Base-by-base conservation (phyloP, 768 basidiomycete species). In the Leccinum barrowsii region DNA sequence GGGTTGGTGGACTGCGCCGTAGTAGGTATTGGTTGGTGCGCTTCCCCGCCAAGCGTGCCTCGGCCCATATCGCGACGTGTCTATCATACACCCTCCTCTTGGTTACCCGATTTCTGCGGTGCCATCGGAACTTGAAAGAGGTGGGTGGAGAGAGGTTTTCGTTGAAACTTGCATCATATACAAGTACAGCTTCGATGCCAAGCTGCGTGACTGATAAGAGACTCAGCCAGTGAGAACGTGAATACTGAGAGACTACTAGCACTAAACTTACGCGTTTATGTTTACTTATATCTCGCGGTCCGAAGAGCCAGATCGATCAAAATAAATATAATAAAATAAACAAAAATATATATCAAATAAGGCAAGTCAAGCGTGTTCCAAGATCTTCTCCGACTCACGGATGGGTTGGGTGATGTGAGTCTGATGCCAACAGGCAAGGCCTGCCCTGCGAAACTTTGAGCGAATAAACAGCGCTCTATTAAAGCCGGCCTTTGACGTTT, bases 391-490 rank as follows among this genome's bases (percentile, higher is more conserved):
- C 6, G 32, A 40, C 40, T 40, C 40, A 40, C 40, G 40, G 40
- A 40, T 40, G 40, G 7, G 7, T 54, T 54, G 52, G 63, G 63
- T 64, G 53, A 51, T 34, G 58, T 60, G 50, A 46, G 34, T 56
- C 28, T 34, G 48, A 49, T 48, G 47, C 47, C 47, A 22, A 17
- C 17, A 40, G 10, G 44, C 28, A n/a, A 54, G 22, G 6, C 40
- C 17, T 10, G 19, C 46, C 56, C 59, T 61, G 63, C 42, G 63
- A 55, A 57, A 42, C 44, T n/a, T 50, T 32, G 35, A 21, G 55
- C 34, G 54, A 53, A 54, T 46, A 28, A 56, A 22, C 22, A 6
- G 13, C 44, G 26, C 40, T 22, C 34, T 37, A 55, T 57, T 55
- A 61, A 65, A 61, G 50, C 30, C 50, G 13, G 15, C 46, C 22